Conservation (phyloP, 768 basidiomycete genomes). For the Macrolepiota fuliginosa region DNA sequence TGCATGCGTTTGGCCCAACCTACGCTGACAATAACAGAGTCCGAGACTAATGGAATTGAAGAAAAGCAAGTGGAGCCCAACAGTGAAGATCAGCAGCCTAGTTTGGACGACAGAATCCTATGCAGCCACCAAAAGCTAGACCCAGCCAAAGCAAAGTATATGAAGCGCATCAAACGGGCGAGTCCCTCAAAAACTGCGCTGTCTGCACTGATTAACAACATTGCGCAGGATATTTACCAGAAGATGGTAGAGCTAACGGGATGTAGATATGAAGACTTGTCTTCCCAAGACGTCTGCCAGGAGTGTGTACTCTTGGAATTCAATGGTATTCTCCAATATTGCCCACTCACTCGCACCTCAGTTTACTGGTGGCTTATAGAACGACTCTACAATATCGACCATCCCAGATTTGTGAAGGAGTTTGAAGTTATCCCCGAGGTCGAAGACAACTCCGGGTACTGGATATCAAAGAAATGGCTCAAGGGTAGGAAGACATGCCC, state of each 20-base stretch:
- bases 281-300: constrained; percentile 56
- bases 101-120: constrained; percentile 44
- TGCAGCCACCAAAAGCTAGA: constrained; percentile 65
- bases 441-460: constrained; percentile 48
- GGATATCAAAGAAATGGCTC: constrained; percentile 80
- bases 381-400: constrained; percentile 64
- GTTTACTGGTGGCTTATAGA: constrained; percentile 38
- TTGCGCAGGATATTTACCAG: constrained; percentile 39
- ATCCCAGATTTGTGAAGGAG: constrained; percentile 55
- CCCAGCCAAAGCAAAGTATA: constrained; percentile 53
- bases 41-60: neutral
- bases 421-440: constrained; percentile 55
- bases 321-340: constrained; percentile 39
- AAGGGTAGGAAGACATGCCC: constrained; percentile 47
- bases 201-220: neutral
- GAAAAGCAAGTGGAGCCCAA: neutral
- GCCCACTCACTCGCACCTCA: neutral
- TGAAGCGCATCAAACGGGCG: constrained; percentile 70
- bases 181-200: constrained; percentile 7
- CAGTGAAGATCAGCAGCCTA: constrained; percentile 18
- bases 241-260: constrained; percentile 42
- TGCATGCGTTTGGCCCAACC: constrained; percentile 25
- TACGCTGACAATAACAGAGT: neutral
- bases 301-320: constrained; percentile 58
- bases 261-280: constrained; percentile 44